phyloP scores from a whole-genome alignment of 2,329 filamentous ascomycete genomes.

The Elsinoe perseae region DNA sequence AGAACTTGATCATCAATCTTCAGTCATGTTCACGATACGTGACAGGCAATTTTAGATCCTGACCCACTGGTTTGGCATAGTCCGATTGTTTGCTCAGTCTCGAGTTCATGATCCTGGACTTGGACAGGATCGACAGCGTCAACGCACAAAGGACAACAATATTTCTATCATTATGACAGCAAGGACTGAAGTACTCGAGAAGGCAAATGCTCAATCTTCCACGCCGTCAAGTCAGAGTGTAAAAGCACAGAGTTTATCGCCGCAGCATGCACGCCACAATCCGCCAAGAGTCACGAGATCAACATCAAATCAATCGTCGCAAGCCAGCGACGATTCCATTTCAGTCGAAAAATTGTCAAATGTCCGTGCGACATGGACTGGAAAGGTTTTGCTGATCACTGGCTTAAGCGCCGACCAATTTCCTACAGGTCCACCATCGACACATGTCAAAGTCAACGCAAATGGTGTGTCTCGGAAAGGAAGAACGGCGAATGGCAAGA shows the following conservation, averaged over 20 bases:
- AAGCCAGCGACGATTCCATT: background rate
- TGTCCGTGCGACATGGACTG: slow-evolving; percentile 12
- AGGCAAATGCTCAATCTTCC: slow-evolving; percentile 8
- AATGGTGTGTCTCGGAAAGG: background rate
- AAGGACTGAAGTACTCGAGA: slow-evolving; percentile 13
- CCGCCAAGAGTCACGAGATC: slow-evolving; percentile 12
- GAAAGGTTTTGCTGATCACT: slow-evolving; percentile 10
- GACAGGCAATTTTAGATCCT: background rate
- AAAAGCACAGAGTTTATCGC: background rate
- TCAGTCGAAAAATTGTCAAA: background rate
- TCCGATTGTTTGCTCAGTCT: background rate
- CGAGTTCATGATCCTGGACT: background rate
- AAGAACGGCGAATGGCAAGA: background rate
- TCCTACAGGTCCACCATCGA: background rate
- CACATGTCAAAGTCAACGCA: background rate
- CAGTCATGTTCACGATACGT: background rate
- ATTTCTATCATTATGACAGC: slow-evolving; percentile 12
- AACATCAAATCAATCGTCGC: slow-evolving; percentile 10
- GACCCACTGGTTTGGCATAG: background rate
- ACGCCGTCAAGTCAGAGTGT: slow-evolving; percentile 1
- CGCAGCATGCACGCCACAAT: slow-evolving; percentile 2
- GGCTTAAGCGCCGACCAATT: slow-evolving; percentile 5
- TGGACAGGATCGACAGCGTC: background rate
- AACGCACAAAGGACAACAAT: background rate
- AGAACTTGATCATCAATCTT: background rate